Percentiles rank a stretch among this genome's conserved stretches.
phyloP scores from a whole-genome alignment of 2,329 filamentous ascomycete species.

The Phaeosphaeria sp. region DNA sequence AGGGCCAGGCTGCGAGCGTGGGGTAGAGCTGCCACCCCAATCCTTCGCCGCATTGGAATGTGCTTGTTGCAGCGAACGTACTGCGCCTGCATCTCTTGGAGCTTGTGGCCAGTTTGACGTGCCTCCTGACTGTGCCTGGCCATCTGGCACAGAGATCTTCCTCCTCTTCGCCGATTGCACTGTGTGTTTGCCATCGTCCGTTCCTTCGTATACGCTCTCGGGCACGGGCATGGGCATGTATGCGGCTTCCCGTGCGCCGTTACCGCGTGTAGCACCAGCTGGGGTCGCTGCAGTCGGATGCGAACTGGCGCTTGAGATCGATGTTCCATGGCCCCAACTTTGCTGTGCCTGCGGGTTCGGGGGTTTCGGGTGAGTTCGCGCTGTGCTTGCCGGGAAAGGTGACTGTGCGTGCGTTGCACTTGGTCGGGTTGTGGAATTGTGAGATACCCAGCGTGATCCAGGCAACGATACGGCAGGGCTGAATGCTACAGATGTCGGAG shows the following conservation, averaged over 20 bases:
- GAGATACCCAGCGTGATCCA: neutral
- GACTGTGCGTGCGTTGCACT: neutral
- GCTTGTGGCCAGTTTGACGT: neutral
- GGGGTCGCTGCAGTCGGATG: neutral
- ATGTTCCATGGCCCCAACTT: neutral
- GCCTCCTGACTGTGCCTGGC: neutral
- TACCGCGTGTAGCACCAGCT: neutral
- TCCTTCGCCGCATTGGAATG: neutral
- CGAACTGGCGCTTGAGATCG: neutral
- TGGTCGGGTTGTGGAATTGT: neutral
- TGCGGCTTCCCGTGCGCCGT: neutral
- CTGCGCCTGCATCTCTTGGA: neutral
- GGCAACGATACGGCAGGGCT: slow-evolving; percentile 8
- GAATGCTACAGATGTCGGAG: neutral
- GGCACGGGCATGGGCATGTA: neutral
- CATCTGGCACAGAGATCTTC: slow-evolving; percentile 16
- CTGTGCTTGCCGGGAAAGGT: neutral
- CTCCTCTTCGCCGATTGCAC: slow-evolving; percentile 29
- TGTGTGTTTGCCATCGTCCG: neutral
- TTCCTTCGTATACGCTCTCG: neutral
- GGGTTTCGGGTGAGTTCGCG: neutral
- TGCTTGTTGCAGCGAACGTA: neutral
- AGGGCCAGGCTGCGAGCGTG: neutral
- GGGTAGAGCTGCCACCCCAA: neutral
- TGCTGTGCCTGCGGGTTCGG: neutral